Conservation (phyloP, 2,329 filamentous ascomycete species). For the Fusarium circinatum region DNA sequence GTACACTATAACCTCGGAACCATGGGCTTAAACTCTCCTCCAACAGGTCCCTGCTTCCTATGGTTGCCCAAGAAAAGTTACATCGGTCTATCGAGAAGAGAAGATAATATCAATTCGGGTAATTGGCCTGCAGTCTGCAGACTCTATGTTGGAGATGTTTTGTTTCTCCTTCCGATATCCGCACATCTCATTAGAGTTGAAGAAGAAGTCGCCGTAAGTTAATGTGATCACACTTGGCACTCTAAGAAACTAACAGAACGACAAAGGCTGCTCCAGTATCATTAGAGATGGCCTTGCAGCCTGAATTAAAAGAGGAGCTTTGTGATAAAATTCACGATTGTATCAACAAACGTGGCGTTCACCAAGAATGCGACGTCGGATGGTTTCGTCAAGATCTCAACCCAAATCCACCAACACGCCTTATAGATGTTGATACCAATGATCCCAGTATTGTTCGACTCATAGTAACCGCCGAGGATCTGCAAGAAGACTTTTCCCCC, state of each 20-base stretch:
- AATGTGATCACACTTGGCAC: too few species aligned
- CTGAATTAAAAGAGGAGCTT: background rate
- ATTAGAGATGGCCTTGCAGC: background rate
- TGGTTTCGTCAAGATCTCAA: constrained; percentile 3
- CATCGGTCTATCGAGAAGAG: background rate
- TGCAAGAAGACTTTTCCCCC: background rate
- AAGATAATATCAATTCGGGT: background rate
- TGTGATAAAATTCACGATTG: background rate
- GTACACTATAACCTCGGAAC: background rate
- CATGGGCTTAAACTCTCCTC: background rate
- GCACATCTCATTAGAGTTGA: background rate
- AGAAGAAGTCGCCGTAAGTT: background rate
- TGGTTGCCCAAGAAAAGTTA: background rate
- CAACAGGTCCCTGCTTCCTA: background rate
- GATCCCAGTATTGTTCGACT: background rate
- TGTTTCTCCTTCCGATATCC: background rate
- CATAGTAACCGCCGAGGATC: background rate
- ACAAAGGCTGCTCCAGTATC: background rate
- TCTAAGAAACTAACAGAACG: background rate
- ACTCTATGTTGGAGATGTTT: background rate
- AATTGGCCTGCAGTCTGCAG: background rate
- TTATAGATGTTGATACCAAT: background rate
- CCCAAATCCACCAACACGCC: background rate
- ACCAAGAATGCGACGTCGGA: background rate
- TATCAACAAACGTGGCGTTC: background rate